Evolutionary conservation across 2,329 filamentous ascomycete genomes (phyloP), one percentile per base, ranked within the genome.

Genomic region (Cladophialophora bantiana): DNA sequence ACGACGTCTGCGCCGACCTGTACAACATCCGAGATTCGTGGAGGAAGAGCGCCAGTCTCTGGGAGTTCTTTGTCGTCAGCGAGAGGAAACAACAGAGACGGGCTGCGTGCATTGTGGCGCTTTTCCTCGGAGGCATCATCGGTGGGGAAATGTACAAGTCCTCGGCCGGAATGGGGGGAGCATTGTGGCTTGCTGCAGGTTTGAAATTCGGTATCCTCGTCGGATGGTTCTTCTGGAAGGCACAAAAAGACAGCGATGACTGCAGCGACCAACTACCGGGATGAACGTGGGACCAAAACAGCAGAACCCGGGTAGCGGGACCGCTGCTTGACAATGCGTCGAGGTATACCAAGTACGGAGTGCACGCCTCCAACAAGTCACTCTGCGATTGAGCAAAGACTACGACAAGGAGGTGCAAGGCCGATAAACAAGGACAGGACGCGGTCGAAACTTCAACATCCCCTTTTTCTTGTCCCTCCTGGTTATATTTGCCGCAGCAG

Each of bases 1-100:
- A 80, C 69, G 81, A 83, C 67, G 77, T 82, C 54, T 78, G 78
- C 2, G 78, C 78, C 4, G 81, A 83, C 65, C 76, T 78, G 12
- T 77, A 75, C 50, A 69, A 66, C 26, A 59, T 81, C 32, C 69
- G 70, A 0, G 72, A 70, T 3, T 74, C 73, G 59, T 76, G 78
- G n/a, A 74, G 71, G 15, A 69, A 75, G 50, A 82, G 81, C 66
- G 74, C 74, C 73, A 78, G 32, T 77, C 79, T 70, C 71, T 78
- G 45, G 75, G 79, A 38, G 64, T 80, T 72, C 40, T 42, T 71
- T n/a, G 59, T 60, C 26, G 61, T 56, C 6, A 60, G 67, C 10
- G 62, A 67, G 40, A 68, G 64, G 32, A 62, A 69, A 45, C 71
- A 73, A 42, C 59, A 60, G 50, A 68, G 77, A 35, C 71, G 80